Evolutionary conservation across 495 filamentous ascomycete genomes (phyloP).

Genomic region (Podospora didyma): DNA sequence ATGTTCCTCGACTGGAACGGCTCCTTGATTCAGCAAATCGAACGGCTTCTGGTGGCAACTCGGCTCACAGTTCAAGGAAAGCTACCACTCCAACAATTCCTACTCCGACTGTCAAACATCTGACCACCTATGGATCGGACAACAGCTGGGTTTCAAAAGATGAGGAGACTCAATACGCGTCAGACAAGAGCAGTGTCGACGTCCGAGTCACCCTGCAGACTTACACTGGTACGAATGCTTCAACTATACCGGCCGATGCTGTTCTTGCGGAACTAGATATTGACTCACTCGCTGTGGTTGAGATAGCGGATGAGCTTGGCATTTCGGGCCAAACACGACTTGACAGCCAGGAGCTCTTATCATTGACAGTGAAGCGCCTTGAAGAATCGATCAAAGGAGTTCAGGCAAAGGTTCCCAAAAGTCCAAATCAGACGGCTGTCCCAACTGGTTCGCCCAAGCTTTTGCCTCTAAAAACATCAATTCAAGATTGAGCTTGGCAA

Average conservation of each 20-base stretch:
- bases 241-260: background rate
- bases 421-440: too few species aligned
- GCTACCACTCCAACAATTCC: background rate
- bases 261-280: conserved; percentile 17
- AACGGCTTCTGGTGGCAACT: background rate
- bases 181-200: background rate
- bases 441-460: background rate
- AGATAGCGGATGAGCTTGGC: background rate
- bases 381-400: background rate
- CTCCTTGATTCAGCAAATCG: background rate
- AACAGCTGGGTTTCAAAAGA: too few species aligned
- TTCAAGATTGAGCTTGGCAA: background rate
- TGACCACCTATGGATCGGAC: too few species aligned
- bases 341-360: background rate
- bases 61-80: background rate
- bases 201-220: background rate
- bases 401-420: background rate
- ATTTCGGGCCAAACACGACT: background rate
- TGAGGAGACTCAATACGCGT: background rate
- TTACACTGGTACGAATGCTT: background rate
- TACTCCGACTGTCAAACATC: background rate
- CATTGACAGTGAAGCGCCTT: background rate
- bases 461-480: background rate
- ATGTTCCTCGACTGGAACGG: background rate
- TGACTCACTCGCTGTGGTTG: conserved; percentile 22